These are phyloP conservation scores for Solanum ahanhuiri DNA, from an alignment of 257 asterid genomes.

Conservation along the genomic window DNA sequence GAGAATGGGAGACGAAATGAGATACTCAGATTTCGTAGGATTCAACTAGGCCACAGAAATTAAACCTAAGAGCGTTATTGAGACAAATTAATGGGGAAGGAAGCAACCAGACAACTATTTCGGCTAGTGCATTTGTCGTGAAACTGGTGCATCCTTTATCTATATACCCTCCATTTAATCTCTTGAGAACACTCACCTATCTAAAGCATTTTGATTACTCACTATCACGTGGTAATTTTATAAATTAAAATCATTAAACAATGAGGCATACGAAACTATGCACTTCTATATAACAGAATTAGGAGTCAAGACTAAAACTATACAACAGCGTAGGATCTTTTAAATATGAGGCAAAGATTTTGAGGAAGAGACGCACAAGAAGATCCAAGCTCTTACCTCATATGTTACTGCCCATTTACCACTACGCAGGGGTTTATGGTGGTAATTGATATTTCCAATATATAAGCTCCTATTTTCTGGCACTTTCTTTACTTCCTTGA, in stretches of 20 bases:
- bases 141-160: neutral
- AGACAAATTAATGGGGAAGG: neutral
- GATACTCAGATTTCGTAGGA: neutral
- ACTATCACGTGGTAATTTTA: neutral
- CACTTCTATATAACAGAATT: neutral
- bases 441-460: constrained; percentile 79
- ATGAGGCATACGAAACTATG: neutral
- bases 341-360: neutral
- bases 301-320: neutral
- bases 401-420: constrained; percentile 97
- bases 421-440: constrained; percentile 74
- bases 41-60: neutral
- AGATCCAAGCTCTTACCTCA: constrained; percentile 33
- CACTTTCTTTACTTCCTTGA: constrained; percentile 53
- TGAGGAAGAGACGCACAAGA: neutral
- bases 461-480: constrained; percentile 50
- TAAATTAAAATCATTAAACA: neutral
- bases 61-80: neutral
- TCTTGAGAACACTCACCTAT: neutral
- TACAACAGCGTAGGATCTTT: neutral
- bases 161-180: neutral
- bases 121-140: neutral
- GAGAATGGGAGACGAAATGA: neutral
- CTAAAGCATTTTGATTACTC: neutral
- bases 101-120: neutral